phyloP scores from a whole-genome alignment of 371 early-diverging fungal species.

The Rhizopus stolonifer region DNA sequence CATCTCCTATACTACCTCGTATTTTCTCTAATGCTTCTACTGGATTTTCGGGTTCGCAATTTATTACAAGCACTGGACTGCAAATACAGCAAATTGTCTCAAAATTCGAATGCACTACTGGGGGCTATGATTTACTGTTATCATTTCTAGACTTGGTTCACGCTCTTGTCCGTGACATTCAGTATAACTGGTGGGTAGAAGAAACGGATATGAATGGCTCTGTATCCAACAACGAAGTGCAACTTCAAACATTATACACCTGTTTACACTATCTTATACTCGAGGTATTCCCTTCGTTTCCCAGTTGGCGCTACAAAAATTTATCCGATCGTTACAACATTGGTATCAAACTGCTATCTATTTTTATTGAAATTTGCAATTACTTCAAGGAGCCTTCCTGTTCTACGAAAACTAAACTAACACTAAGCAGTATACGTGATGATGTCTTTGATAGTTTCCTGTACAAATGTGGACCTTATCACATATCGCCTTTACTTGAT shows the following conservation, averaged over 20 bases:
- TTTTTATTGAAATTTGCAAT: constrained; percentile 33
- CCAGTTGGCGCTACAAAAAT: constrained; percentile 42
- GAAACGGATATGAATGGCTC: background rate
- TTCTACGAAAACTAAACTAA: background rate
- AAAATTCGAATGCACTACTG: constrained; percentile 30
- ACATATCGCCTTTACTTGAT: constrained; percentile 38
- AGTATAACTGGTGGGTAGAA: constrained; percentile 36
- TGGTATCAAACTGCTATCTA: constrained; percentile 35
- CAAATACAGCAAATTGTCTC: constrained; percentile 36
- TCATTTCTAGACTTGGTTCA: constrained; percentile 44
- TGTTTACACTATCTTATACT: constrained; percentile 44
- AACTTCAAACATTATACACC: constrained; percentile 27
- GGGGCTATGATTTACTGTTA: constrained; percentile 33
- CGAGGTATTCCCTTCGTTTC: constrained; percentile 44
- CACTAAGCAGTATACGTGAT: constrained; percentile 28
- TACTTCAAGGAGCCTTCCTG: constrained; percentile 24
- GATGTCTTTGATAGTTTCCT: constrained; percentile 35
- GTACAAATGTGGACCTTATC: constrained; percentile 39
- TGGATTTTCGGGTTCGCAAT: background rate
- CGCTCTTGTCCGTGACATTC: constrained; percentile 38
- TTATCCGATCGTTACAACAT: constrained; percentile 42
- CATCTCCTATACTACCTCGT: constrained; percentile 34
- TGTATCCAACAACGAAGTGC: constrained; percentile 13
- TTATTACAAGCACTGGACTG: constrained; percentile 9
- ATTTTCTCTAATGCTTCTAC: constrained; percentile 1